Evolutionary conservation across 148 eudicot species (phyloP).

Genomic region (Amaranthus cruentus): DNA sequence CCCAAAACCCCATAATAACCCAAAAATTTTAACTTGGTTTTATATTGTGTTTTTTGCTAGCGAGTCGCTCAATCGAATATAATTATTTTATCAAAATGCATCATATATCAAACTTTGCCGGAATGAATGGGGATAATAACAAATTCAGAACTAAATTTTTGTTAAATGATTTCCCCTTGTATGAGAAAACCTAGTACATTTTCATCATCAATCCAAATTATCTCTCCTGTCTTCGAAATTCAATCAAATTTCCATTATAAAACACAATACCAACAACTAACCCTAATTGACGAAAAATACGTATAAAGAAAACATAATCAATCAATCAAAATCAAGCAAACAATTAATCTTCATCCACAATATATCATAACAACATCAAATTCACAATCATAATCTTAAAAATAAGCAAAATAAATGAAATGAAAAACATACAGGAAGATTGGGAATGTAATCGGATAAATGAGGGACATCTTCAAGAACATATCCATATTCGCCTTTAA

Average conservation of each 20-base stretch:
- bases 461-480: conserved; percentile 85
- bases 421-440: conserved; percentile 51
- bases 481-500: conserved; percentile 49
- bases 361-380: not conserved
- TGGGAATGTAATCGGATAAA: conserved; percentile 58
- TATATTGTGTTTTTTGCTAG: too few relatives aligned
- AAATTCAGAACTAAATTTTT: too few relatives aligned
- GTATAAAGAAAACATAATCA: not conserved
- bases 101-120: too few relatives aligned
- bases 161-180: too few relatives aligned
- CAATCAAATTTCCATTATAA: not conserved
- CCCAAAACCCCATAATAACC: too few relatives aligned
- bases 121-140: too few relatives aligned
- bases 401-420: not conserved
- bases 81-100: too few relatives aligned
- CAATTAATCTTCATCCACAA: not conserved
- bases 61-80: too few relatives aligned
- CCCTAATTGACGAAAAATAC: not conserved
- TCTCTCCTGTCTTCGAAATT: not conserved
- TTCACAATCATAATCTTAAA: not conserved
- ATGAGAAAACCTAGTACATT: too few relatives aligned
- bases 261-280: not conserved
- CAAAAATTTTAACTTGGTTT: too few relatives aligned
- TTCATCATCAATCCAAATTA: too few relatives aligned
- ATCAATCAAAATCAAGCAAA: not conserved